These are phyloP conservation scores for Mediolabrus comicus DNA, from an alignment of 108 stramenopile species.

Conservation along the genomic window DNA sequence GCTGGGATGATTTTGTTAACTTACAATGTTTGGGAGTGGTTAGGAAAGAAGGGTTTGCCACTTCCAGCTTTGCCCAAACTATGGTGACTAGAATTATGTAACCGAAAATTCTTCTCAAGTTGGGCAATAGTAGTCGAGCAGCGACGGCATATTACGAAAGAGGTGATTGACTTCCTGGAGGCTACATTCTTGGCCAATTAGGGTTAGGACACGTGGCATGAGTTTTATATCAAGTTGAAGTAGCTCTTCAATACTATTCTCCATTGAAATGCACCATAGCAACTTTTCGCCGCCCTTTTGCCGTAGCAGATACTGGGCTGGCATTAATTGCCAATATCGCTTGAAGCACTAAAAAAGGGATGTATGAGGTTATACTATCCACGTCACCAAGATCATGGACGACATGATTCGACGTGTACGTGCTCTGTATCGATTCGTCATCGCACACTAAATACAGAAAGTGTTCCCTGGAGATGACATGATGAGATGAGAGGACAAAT, in stretches of 20 bases:
- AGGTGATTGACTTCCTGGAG: neutral
- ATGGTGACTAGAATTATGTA: too few species aligned
- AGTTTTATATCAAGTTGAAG: neutral
- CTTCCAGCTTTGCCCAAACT: constrained; percentile 35
- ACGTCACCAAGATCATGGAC: neutral
- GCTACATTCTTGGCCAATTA: neutral
- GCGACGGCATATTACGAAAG: neutral
- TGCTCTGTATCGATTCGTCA: neutral
- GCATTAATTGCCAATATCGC: neutral
- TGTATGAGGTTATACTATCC: neutral
- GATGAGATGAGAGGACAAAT: too few species aligned
- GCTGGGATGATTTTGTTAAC: constrained; percentile 20
- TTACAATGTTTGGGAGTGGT: constrained; percentile 40
- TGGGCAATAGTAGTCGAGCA: neutral
- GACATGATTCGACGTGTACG: neutral
- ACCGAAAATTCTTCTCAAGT: too few species aligned
- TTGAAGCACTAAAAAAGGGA: neutral
- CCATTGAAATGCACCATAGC: neutral
- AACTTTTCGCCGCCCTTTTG: neutral
- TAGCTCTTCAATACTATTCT: neutral
- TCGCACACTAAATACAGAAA: neutral
- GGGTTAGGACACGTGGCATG: neutral
- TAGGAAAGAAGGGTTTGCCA: constrained; percentile 30
- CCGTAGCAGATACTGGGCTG: neutral
- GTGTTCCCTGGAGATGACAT: too few species aligned